These are phyloP conservation scores for Mentha longifolia DNA, from an alignment of 257 asterid species.

Conservation along the genomic window DNA sequence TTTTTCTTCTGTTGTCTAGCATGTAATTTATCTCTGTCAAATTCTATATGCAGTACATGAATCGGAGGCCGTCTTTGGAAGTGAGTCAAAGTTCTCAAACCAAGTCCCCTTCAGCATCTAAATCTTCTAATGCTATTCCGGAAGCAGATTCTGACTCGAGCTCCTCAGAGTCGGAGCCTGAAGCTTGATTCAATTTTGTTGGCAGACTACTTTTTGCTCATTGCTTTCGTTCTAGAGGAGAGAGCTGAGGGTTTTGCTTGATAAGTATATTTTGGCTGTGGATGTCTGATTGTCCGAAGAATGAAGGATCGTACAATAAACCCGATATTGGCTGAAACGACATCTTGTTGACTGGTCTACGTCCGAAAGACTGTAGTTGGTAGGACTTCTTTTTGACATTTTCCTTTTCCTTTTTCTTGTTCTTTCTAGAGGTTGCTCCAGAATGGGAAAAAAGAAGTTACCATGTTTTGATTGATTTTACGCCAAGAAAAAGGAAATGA, in stretches of 20 bases:
- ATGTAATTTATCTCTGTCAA: constrained; percentile 18
- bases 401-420: constrained; percentile 6
- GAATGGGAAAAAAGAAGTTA: constrained; percentile 31
- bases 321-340: constrained; percentile 42
- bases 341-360: constrained; percentile 29
- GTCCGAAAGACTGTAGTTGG: constrained; percentile 31
- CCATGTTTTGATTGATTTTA: constrained; percentile 44
- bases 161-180: constrained; percentile 48
- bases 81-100: constrained; percentile 45
- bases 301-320: constrained; percentile 48
- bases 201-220: constrained; percentile 37
- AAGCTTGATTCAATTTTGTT: constrained; percentile 51
- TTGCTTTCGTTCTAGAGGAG: constrained; percentile 42
- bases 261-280: constrained; percentile 30
- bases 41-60: constrained; percentile 57
- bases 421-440: constrained; percentile 33
- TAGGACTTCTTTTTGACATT: constrained; percentile 35
- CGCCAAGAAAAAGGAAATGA: constrained; percentile 42
- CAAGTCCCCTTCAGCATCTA: constrained; percentile 39
- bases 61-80: constrained; percentile 55
- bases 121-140: constrained; percentile 38
- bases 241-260: constrained; percentile 27
- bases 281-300: constrained; percentile 27
- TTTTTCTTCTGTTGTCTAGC: not conserved
- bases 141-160: constrained; percentile 45